phyloP scores from a whole-genome alignment of 2,329 filamentous ascomycete species.

The Xylariales sp. region DNA sequence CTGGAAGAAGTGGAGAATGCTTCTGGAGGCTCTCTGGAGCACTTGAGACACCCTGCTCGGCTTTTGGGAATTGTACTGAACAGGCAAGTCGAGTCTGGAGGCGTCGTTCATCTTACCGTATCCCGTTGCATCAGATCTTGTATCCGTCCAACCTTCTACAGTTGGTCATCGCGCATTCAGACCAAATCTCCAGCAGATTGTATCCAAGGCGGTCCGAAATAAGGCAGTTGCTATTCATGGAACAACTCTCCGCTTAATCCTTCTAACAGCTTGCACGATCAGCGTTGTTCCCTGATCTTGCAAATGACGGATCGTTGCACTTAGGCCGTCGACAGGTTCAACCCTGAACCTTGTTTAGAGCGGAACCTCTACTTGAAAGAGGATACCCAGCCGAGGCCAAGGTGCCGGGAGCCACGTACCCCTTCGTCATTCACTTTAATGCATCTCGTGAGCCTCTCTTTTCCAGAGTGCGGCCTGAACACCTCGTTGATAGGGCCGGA shows the following conservation, averaged over 20 bases:
- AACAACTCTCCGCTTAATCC: slow-evolving; percentile 1
- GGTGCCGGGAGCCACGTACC: too few species aligned
- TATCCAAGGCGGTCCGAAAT: background rate
- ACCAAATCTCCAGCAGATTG: slow-evolving; percentile 1
- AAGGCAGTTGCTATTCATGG: slow-evolving; percentile 7
- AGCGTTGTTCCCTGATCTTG: too few species aligned
- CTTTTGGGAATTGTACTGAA: slow-evolving; percentile 17
- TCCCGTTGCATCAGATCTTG: slow-evolving; percentile 12
- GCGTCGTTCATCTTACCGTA: background rate
- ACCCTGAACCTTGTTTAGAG: too few species aligned
- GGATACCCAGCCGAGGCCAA: too few species aligned
- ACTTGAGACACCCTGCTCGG: slow-evolving; percentile 16
- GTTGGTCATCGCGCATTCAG: slow-evolving; percentile 3
- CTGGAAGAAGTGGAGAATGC: slow-evolving; percentile 16
- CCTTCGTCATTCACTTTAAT: too few species aligned
- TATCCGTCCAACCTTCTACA: slow-evolving; percentile 7
- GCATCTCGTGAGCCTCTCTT: too few species aligned
- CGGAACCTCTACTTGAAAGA: too few species aligned
- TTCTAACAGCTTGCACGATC: too few species aligned
- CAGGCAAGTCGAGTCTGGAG: slow-evolving; percentile 19
- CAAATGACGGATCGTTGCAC: too few species aligned
- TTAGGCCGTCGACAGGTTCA: too few species aligned
- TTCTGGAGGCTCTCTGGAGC: slow-evolving; percentile 21
- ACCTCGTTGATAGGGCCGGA: too few species aligned
- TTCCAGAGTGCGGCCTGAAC: too few species aligned